These are phyloP conservation scores for Tephrocybe sp. DNA, from an alignment of 768 basidiomycete genomes.

Conservation along the genomic window DNA sequence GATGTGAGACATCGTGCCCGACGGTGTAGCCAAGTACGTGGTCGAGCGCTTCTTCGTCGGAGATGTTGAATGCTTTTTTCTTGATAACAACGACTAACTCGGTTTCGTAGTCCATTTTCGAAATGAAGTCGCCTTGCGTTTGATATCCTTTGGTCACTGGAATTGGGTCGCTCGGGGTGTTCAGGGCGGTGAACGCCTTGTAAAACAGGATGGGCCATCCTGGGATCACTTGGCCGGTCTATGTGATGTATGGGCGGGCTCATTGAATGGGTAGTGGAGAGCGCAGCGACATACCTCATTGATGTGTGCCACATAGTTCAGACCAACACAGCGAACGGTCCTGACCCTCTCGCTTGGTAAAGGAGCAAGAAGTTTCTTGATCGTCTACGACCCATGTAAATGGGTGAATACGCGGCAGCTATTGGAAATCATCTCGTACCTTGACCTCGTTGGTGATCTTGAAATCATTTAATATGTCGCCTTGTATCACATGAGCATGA, in stretches of 20 bases:
- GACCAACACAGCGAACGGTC: conserved; percentile 36
- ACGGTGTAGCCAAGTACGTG: conserved; percentile 38
- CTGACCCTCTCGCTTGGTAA: conserved; percentile 30
- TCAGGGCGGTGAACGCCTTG: conserved; percentile 36
- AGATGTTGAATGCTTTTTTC: conserved; percentile 39
- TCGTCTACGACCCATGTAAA: conserved; percentile 25
- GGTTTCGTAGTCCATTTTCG: conserved; percentile 39
- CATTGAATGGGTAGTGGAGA: background rate
- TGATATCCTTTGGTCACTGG: conserved; percentile 36
- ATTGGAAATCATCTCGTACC: no score
- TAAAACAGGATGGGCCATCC: conserved; percentile 36
- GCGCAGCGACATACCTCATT: conserved; percentile 23
- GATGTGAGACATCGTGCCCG: conserved; percentile 39
- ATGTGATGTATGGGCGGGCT: background rate
- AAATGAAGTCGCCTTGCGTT: conserved; percentile 36
- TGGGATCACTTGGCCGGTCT: conserved; percentile 35
- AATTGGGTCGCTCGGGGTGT: conserved; percentile 34
- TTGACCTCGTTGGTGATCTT: conserved; percentile 34
- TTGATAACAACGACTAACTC: conserved; percentile 42
- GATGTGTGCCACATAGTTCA: conserved; percentile 36
- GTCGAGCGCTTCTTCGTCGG: conserved; percentile 39
- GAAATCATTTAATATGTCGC: conserved; percentile 37
- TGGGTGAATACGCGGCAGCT: no score
- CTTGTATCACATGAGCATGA: conserved; percentile 30
- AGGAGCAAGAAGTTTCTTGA: conserved; percentile 34